Percentiles rank a stretch among this genome's conserved stretches.
Conservation (phyloP, 1,284 basidiomycete species). For the Naganishia liquefaciens region DNA sequence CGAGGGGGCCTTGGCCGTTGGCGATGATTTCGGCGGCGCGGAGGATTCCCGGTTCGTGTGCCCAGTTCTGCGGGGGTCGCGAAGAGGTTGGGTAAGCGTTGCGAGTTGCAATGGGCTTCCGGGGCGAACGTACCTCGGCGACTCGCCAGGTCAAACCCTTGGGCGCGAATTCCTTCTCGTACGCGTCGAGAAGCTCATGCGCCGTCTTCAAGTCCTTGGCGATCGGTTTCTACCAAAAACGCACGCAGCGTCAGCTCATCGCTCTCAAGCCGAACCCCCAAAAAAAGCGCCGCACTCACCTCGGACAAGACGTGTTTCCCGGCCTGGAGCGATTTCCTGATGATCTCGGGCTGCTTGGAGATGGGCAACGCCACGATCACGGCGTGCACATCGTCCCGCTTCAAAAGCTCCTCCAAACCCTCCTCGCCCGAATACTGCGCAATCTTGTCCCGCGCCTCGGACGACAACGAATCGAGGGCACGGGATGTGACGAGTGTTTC, state of each 20-base stretch:
- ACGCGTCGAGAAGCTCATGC: conserved; percentile 65
- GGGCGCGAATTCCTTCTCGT: conserved; percentile 64
- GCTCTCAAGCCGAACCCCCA: too few species aligned
- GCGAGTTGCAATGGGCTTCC: conserved; percentile 9
- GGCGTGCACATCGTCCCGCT: conserved; percentile 65
- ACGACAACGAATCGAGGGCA: conserved; percentile 40
- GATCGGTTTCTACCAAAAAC: conserved; percentile 71
- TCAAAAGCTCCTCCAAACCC: conserved; percentile 65
- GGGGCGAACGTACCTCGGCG: conserved; percentile 62
- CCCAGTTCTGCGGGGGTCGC: conserved; percentile 58
- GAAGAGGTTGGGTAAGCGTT: too few species aligned
- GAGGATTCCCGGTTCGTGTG: conserved; percentile 65
- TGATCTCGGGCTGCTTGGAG: conserved; percentile 66
- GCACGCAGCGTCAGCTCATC: not conserved
- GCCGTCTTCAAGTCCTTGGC: conserved; percentile 68
- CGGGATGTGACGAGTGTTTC: conserved; percentile 54
- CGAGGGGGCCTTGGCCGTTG: conserved; percentile 65
- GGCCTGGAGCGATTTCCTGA: conserved; percentile 60
- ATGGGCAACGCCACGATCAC: conserved; percentile 79
- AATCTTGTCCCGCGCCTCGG: conserved; percentile 44
- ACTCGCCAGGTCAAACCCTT: conserved; percentile 77
- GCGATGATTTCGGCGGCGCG: conserved; percentile 61
- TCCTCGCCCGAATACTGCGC: conserved; percentile 63
- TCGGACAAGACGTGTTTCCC: conserved; percentile 79
- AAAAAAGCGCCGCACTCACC: conserved; percentile 6